Evolutionary conservation across 805 yeast species (phyloP), one percentile per base, ranked within the genome.

Genomic region (Jamesozyma rosinii): DNA sequence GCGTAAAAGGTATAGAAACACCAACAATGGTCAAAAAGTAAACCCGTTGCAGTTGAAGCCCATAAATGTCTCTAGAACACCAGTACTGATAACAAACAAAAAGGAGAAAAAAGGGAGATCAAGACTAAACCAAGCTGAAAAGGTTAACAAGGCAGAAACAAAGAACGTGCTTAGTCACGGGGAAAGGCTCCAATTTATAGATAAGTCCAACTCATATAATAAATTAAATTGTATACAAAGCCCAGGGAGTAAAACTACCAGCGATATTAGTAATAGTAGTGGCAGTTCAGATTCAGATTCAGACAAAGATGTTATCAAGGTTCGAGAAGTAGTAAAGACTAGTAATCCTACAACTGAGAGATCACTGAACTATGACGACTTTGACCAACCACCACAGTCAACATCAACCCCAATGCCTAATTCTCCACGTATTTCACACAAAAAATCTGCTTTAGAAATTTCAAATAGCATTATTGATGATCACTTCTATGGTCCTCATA

Each of bases 351-450:
- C 20, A 19, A n/a, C 18, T 8, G 37, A 34, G 20, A 34, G 22
- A 3, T 58, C 63, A 9, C 40, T 59, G 17, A 48, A 52, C 30
- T 41, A 53, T 19, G 58, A 55, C 11, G 62, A 59, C 29, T 52
- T 59, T 38, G 55, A 50, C 37, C 58, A 55, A 46, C 61, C 62
- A 3, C 63, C 63, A 15, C 51, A 57, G 20, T 55, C 59, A 3
- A 59, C 63, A 3, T 59, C 63, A 3, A 59, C 63, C 11, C 63
- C 63, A n/a, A 31, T 37, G 3, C 44, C 42, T 13, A 30, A 31
- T 19, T 21, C 35, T 17, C 18, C 30, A 6, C 15, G 29, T 24
- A 8, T 8, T 24, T 21, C 20, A 30, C 6, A 24, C 11, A 6
- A 33, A 17, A 21, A 17, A 33, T 17, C 19, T 8, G 11, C 11